Conservation (phyloP, 2,329 filamentous ascomycete genomes). For the Eutypella sp. region DNA sequence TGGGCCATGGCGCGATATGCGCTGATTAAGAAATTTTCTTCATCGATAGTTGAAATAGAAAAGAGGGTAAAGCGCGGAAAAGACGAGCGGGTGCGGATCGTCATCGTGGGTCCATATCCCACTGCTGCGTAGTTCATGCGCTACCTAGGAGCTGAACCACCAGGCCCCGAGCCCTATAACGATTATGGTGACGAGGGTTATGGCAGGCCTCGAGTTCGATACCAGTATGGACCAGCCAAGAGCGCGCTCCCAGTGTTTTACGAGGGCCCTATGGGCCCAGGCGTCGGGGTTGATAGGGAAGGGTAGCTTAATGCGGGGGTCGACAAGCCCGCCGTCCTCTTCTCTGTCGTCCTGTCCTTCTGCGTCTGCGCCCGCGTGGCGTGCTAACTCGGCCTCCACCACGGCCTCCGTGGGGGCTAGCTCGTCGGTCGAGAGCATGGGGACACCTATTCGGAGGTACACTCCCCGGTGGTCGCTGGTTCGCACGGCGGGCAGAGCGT, state of each 20-base stretch:
- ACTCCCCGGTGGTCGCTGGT: conserved; percentile 88
- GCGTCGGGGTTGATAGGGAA: conserved; percentile 50
- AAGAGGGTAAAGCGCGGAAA: no score
- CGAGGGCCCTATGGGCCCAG: conserved; percentile 41
- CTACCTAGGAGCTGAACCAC: conserved; percentile 29
- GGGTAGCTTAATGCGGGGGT: conserved; percentile 35
- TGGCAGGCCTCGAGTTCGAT: conserved; percentile 49
- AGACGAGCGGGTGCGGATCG: no score
- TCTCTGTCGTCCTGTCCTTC: neutral
- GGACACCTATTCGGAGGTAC: conserved; percentile 63
- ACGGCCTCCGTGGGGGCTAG: conserved; percentile 29
- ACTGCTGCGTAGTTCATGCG: neutral
- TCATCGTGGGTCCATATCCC: no score
- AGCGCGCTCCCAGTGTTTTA: conserved; percentile 29
- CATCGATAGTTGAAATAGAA: no score
- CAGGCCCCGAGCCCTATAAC: conserved; percentile 39
- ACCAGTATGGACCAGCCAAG: conserved; percentile 52
- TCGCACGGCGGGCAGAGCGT: conserved; percentile 70
- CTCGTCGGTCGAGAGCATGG: conserved; percentile 44
- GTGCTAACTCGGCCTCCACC: conserved; percentile 11
- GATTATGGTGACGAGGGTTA: conserved; percentile 38
- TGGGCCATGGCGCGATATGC: no score
- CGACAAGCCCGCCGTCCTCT: conserved; percentile 4
- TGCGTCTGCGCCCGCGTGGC: neutral
- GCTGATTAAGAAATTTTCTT: no score